Evolutionary conservation across 2,329 filamentous ascomycete genomes (phyloP).

Genomic region (Arthrinium phaeospermum): DNA sequence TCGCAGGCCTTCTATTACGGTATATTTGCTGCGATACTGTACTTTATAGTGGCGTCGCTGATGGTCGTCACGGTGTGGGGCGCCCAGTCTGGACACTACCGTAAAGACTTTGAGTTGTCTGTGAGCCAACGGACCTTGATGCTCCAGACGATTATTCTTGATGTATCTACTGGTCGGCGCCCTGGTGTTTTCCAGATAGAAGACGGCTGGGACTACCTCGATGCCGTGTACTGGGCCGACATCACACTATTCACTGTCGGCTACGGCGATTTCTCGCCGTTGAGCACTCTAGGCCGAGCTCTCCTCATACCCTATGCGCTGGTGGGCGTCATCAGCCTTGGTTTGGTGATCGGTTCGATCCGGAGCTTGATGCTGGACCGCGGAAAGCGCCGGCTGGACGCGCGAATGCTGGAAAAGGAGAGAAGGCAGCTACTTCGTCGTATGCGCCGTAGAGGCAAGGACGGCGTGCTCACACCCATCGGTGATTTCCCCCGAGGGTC

Average conservation of each 20-base stretch:
- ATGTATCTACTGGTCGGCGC: conserved; percentile 81
- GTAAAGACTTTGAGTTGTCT: conserved; percentile 78
- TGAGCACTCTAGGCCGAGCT: conserved; percentile 64
- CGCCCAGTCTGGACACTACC: conserved; percentile 72
- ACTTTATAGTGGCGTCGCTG: conserved; percentile 78
- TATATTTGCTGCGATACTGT: conserved; percentile 78
- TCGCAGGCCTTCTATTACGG: conserved; percentile 90
- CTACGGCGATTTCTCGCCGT: conserved; percentile 60
- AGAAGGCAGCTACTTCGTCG: conserved; percentile 53
- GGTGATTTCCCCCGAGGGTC: conserved; percentile 23
- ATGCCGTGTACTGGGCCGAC: conserved; percentile 81
- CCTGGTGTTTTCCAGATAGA: conserved; percentile 76
- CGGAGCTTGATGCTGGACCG: conserved; percentile 68
- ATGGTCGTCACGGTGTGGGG: conserved; percentile 82
- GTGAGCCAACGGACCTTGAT: conserved; percentile 86
- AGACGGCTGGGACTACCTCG: conserved; percentile 72
- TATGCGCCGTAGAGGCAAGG: conserved; percentile 52
- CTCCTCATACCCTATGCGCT: conserved; percentile 85
- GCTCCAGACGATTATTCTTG: conserved; percentile 86
- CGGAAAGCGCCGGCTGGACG: conserved; percentile 58
- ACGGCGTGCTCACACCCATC: conserved; percentile 57
- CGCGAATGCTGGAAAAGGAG: conserved; percentile 65
- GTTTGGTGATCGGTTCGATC: conserved; percentile 82
- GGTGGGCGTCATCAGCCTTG: conserved; percentile 79
- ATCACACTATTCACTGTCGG: conserved; percentile 71